Base-by-base conservation (phyloP, 2,329 filamentous ascomycete species). In the Hypoxylon sp. region DNA sequence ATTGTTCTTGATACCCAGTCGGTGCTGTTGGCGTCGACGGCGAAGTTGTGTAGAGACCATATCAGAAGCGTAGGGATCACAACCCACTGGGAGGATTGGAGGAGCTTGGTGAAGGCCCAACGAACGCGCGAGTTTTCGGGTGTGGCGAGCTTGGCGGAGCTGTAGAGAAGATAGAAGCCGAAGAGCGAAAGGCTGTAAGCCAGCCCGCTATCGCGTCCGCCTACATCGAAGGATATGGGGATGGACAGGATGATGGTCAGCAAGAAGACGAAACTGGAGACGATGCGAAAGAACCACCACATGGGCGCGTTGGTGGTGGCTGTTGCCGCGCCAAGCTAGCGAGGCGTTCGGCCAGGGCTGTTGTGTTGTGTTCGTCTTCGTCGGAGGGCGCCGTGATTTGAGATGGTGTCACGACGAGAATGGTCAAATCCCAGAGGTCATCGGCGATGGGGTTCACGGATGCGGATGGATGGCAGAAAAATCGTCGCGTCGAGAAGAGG, bases 141-240 rank as follows among this genome's bases (percentile, higher is more conserved):
- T 0, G 95, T 97, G 13, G 90, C 86, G 68, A 98, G 86, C 77
- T 92, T 93, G 72, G 96, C 85, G 70, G 89, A 84, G 63, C 94
- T 97, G 82, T 96, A 94, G 80, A 93, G 82, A 79, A 97, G 91
- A 84, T 98, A 98, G 85, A 97, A 98, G 76, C 88, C 86, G 74
- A 95, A 95, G 61, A 98, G 89, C 53, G 92, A 90, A 60, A 98
- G 88, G 78, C 94, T 98, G 84, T 97, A 98, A 70, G 94, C 95
- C 77, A 99, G 87, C 66, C 96, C 96, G 78, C 94, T 97, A 76
- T 96, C 95, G 77, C 94, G 91, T 70, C 96, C 96, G 79, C 96
- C 96, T 77, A 98, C 95, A 88, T 99, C 96, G 84, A 98, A 98
- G 77, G 95, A 93, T 79, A 99, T 91, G 69, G 96, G 96, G 79